Evolutionary conservation across 352 stramenopile species (phyloP).

Genomic region (Thalassiosira mediterranea): DNA sequence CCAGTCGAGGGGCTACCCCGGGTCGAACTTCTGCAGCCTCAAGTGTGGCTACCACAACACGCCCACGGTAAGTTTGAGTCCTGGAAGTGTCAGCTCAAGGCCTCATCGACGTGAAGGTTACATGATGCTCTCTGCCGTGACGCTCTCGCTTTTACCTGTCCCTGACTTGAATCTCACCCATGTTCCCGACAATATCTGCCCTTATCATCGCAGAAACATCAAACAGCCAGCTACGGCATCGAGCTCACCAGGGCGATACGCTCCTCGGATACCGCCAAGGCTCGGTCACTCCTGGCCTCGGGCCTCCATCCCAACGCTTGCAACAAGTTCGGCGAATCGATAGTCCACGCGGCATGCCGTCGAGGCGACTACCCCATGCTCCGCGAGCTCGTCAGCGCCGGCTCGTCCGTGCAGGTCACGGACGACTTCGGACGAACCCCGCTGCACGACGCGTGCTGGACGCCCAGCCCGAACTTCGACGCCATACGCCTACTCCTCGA

Average conservation of each 20-base stretch:
- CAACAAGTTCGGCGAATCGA: slow-evolving; percentile 85
- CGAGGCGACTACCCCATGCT: slow-evolving; percentile 70
- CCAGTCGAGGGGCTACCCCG: slow-evolving; percentile 63
- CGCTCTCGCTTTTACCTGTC: neutral
- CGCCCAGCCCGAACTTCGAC: slow-evolving; percentile 70
- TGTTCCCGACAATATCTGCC: neutral
- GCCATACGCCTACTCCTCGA: slow-evolving; percentile 79
- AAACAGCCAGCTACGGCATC: slow-evolving; percentile 68
- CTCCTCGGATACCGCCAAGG: slow-evolving; percentile 41
- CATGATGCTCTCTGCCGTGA: neutral
- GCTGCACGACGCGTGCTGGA: slow-evolving; percentile 87
- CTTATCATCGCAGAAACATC: slow-evolving; percentile 51
- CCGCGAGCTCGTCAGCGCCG: slow-evolving; percentile 69
- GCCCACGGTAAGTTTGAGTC: slow-evolving; percentile 47
- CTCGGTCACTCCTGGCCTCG: slow-evolving; percentile 46
- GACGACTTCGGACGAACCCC: slow-evolving; percentile 86
- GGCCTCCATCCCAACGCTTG: slow-evolving; percentile 72
- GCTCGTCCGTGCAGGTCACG: slow-evolving; percentile 58
- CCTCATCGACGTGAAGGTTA: neutral
- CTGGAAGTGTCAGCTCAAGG: neutral
- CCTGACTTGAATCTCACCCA: neutral
- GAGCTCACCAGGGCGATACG: slow-evolving; percentile 71
- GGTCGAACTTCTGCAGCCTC: slow-evolving; percentile 52
- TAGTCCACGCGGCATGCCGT: slow-evolving; percentile 85
- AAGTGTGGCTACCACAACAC: slow-evolving; percentile 71